A percentile compares a stretch with the other conserved stretches of the same genome.
Evolutionary conservation across 495 filamentous ascomycete species (phyloP).

Genomic region (Hyaloscypha variabilis): DNA sequence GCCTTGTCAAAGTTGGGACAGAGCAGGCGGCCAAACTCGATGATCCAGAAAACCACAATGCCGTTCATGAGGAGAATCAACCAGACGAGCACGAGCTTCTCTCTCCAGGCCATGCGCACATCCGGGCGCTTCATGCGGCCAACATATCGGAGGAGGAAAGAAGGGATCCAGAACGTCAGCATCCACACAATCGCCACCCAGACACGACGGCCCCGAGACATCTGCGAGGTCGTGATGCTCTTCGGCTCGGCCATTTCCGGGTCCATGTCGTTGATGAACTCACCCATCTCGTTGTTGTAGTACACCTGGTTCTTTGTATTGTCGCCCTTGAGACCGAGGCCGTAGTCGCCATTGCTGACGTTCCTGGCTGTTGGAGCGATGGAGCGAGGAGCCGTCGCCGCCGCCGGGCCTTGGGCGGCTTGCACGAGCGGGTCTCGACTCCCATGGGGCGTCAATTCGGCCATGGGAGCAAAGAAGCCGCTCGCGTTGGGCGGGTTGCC

Average conservation of each 20-base stretch:
- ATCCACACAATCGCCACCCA: conserved; percentile 87
- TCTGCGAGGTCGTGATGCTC: conserved; percentile 70
- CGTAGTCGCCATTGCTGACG: conserved; percentile 74
- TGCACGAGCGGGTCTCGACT: conserved; percentile 74
- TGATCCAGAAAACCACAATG: conserved; percentile 88
- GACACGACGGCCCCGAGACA: conserved; percentile 61
- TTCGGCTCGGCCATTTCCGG: conserved; percentile 76
- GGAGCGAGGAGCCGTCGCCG: conserved; percentile 71
- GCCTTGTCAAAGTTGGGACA: conserved; percentile 93
- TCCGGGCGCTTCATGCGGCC: conserved; percentile 98
- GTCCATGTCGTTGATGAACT: conserved; percentile 61
- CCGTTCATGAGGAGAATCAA: conserved; percentile 85
- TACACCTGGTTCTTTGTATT: conserved; percentile 70
- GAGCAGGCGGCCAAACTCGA: conserved; percentile 78
- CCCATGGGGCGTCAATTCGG: conserved; percentile 62
- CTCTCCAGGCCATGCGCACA: conserved; percentile 91
- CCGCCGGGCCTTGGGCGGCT: conserved; percentile 56
- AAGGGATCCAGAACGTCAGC: conserved; percentile 94
- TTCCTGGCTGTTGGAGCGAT: conserved; percentile 75
- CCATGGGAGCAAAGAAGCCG: conserved; percentile 69
- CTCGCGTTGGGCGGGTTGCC: conserved; percentile 54
- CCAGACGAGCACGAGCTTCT: conserved; percentile 83
- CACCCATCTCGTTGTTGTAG: conserved; percentile 63
- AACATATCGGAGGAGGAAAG: conserved; percentile 73
- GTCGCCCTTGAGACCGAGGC: conserved; percentile 85